Evolutionary conservation across 495 filamentous ascomycete species (phyloP).

Genomic region (Peziza echinospora): DNA sequence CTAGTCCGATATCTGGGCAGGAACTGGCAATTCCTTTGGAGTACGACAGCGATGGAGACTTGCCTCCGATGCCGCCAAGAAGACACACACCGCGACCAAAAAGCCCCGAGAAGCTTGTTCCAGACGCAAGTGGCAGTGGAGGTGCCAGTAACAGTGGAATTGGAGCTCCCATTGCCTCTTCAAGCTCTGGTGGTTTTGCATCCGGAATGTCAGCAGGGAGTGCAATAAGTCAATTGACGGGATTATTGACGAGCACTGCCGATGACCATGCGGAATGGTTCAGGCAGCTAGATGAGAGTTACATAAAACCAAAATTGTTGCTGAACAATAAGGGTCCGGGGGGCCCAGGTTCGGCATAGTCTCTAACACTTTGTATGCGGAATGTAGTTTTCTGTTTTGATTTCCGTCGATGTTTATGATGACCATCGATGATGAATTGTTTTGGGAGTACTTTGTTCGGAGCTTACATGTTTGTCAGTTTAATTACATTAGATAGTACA

Average conservation of each 20-base stretch:
- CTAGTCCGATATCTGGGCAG: background rate
- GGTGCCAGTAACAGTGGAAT: slow-evolving; percentile 20
- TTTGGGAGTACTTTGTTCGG: too few relatives aligned
- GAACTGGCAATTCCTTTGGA: background rate
- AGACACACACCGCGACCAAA: background rate
- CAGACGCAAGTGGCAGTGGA: slow-evolving; percentile 16
- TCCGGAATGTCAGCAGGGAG: slow-evolving; percentile 29
- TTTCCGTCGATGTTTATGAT: too few relatives aligned
- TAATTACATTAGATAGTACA: too few relatives aligned
- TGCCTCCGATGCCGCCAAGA: background rate
- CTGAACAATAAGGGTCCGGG: slow-evolving; percentile 39
- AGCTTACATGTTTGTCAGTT: too few relatives aligned
- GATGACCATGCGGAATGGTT: slow-evolving; percentile 88
- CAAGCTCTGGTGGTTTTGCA: background rate
- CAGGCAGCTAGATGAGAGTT: slow-evolving; percentile 82
- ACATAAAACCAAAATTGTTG: slow-evolving; percentile 81
- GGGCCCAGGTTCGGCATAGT: too few relatives aligned
- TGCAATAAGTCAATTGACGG: slow-evolving; percentile 43
- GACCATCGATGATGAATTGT: too few relatives aligned
- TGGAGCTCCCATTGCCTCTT: background rate
- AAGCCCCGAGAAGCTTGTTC: slow-evolving; percentile 14
- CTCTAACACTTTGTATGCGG: too few relatives aligned
- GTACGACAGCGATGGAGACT: background rate
- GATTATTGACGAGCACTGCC: slow-evolving; percentile 43
- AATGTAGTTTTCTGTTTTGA: too few relatives aligned